These are phyloP conservation scores for Colletotrichum sp. DNA, from an alignment of 2,329 filamentous ascomycete species.

Conservation along the genomic window DNA sequence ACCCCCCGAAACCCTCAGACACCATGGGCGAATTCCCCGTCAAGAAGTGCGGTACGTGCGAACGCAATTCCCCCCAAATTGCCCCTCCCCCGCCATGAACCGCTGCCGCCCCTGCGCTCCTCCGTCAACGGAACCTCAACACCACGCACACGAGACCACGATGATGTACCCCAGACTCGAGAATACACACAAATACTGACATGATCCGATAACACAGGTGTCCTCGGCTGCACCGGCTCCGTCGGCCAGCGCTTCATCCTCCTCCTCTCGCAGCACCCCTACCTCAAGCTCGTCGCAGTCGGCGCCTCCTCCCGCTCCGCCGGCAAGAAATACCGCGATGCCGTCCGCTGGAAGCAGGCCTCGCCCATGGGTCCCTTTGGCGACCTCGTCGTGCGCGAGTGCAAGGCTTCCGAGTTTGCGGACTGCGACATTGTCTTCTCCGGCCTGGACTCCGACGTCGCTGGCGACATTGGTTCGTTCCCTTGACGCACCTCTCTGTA, in stretches of 20 bases:
- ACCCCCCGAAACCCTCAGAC: background rate
- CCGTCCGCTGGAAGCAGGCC: constrained; percentile 93
- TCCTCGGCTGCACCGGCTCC: constrained; percentile 90
- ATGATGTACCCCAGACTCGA: background rate
- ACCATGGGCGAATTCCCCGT: constrained; percentile 49
- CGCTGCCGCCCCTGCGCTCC: background rate
- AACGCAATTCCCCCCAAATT: background rate
- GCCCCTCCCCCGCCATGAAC: constrained; percentile 18
- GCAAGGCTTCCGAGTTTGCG: constrained; percentile 79
- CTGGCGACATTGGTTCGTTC: constrained; percentile 81
- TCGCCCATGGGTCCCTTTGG: constrained; percentile 80
- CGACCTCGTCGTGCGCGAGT: constrained; percentile 84
- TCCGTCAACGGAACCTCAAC: constrained; percentile 4
- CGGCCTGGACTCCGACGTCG: constrained; percentile 90
- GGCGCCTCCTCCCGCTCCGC: constrained; percentile 89
- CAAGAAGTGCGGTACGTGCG: constrained; percentile 63
- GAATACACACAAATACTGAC: background rate
- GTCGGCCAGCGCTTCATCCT: constrained; percentile 97
- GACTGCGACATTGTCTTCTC: constrained; percentile 96
- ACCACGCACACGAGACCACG: background rate
- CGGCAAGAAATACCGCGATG: constrained; percentile 94
- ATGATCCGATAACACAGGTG: constrained; percentile 50
- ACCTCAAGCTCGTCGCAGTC: constrained; percentile 85
- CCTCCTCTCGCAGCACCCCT: constrained; percentile 85
- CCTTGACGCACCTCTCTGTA: background rate